These are phyloP conservation scores for Kewa caespitosa DNA, from an alignment of 179 eudicot species.

Conservation along the genomic window DNA sequence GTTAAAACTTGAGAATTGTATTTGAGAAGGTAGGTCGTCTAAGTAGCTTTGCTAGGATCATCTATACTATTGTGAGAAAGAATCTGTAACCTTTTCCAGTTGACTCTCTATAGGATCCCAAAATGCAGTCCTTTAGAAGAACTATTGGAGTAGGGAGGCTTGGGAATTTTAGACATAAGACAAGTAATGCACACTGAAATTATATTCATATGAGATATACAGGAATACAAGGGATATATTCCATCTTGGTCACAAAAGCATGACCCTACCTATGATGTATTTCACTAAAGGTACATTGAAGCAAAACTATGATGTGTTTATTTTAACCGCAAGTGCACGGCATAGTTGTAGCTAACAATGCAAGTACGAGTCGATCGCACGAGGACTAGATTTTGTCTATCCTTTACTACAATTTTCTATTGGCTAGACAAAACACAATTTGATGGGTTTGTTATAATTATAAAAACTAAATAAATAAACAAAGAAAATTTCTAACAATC, in stretches of 20 bases:
- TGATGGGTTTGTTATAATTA: too few relatives aligned
- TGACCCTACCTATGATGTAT: background rate
- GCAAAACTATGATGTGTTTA: too few relatives aligned
- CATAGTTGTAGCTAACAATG: too few relatives aligned
- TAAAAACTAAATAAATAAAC: too few relatives aligned
- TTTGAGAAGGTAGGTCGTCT: background rate
- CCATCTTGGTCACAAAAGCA: background rate
- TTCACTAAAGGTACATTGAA: too few relatives aligned
- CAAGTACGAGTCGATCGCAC: too few relatives aligned
- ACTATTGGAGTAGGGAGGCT: background rate
- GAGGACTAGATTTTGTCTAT: too few relatives aligned
- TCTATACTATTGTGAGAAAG: background rate
- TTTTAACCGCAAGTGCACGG: too few relatives aligned
- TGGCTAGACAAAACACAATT: too few relatives aligned
- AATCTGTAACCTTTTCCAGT: background rate
- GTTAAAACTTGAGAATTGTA: background rate
- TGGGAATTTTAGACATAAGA: background rate
- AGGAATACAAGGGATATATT: background rate
- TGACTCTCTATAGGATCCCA: background rate
- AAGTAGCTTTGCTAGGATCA: background rate
- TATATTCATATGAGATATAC: background rate
- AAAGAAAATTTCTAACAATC: too few relatives aligned
- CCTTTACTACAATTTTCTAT: too few relatives aligned
- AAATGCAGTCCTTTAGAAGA: background rate
- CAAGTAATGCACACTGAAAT: background rate